A percentile compares a stretch with the other conserved stretches of the same genome.
Evolutionary conservation across 2,329 filamentous ascomycete genomes (phyloP).

Genomic region (Pseudogymnoascus sp.): DNA sequence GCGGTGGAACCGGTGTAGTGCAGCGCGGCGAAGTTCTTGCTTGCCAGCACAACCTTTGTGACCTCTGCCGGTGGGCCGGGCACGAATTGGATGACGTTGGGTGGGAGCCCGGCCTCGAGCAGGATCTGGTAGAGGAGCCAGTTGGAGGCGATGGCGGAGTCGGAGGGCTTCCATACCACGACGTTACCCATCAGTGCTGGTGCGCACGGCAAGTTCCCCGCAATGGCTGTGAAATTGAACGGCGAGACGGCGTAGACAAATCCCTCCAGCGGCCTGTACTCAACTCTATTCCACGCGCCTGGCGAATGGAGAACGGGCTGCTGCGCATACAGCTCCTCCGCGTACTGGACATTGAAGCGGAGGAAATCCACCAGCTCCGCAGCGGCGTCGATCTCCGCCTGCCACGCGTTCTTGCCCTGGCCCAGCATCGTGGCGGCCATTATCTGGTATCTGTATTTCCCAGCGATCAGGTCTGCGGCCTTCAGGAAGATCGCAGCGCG

Average conservation of each 20-base stretch:
- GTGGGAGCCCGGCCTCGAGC: slow-evolving; percentile 81
- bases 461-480: slow-evolving; percentile 82
- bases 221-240: slow-evolving; percentile 97
- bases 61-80: slow-evolving; percentile 81
- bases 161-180: slow-evolving; percentile 94
- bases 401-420: slow-evolving; percentile 97
- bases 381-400: slow-evolving; percentile 96
- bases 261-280: slow-evolving; percentile 84
- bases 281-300: slow-evolving; percentile 85
- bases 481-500: slow-evolving; percentile 91
- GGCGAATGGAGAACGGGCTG: slow-evolving; percentile 79
- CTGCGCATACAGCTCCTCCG: slow-evolving; percentile 80
- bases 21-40: slow-evolving; percentile 78
- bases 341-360: slow-evolving; percentile 89
- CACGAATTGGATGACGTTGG: slow-evolving; percentile 87
- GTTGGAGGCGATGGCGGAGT: slow-evolving; percentile 80
- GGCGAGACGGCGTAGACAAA: slow-evolving; percentile 93
- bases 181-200: slow-evolving; percentile 91
- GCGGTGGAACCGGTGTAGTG: slow-evolving; percentile 92
- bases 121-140: slow-evolving; percentile 88
- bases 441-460: slow-evolving; percentile 92
- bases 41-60: slow-evolving; percentile 67
- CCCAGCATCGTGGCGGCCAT: slow-evolving; percentile 95
- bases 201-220: slow-evolving; percentile 73
- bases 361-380: slow-evolving; percentile 91